These are phyloP conservation scores for Panicum hallii DNA, from an alignment of 202 grass and related monocot species.

Conservation along the genomic window DNA sequence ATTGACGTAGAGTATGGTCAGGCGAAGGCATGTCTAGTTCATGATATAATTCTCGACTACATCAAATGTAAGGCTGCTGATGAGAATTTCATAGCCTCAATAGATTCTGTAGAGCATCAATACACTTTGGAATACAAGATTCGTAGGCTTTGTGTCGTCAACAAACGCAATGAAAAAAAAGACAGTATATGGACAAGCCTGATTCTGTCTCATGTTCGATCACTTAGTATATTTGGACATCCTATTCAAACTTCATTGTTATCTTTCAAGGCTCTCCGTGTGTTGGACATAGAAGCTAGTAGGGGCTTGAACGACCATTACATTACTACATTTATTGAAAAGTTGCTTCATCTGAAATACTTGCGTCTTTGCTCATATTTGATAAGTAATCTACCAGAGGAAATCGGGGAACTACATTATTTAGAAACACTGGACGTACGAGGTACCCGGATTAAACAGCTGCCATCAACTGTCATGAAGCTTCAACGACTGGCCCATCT, in stretches of 20 bases:
- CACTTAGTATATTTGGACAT: neutral
- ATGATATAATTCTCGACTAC: slow-evolving; percentile 22
- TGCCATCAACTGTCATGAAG: neutral
- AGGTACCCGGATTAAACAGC: neutral
- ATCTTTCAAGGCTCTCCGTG: neutral
- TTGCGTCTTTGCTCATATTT: neutral
- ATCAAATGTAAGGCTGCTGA: neutral
- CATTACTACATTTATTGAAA: slow-evolving; percentile 15
- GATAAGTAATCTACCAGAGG: neutral
- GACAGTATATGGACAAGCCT: too few species aligned
- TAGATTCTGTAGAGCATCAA: neutral
- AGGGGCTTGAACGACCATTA: neutral
- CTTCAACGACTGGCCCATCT: neutral
- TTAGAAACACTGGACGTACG: slow-evolving; percentile 24
- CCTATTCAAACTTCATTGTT: neutral
- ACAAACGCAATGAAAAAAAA: too few species aligned
- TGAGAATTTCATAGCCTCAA: neutral
- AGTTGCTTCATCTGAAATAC: neutral
- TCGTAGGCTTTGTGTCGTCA: neutral
- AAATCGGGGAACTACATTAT: slow-evolving; percentile 1
- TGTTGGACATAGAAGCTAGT: neutral
- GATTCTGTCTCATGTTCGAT: neutral
- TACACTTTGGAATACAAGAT: neutral
- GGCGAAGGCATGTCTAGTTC: neutral
- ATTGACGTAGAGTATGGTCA: neutral